phyloP scores from a whole-genome alignment of 2,329 filamentous ascomycete genomes.

The Helotiales sp. region DNA sequence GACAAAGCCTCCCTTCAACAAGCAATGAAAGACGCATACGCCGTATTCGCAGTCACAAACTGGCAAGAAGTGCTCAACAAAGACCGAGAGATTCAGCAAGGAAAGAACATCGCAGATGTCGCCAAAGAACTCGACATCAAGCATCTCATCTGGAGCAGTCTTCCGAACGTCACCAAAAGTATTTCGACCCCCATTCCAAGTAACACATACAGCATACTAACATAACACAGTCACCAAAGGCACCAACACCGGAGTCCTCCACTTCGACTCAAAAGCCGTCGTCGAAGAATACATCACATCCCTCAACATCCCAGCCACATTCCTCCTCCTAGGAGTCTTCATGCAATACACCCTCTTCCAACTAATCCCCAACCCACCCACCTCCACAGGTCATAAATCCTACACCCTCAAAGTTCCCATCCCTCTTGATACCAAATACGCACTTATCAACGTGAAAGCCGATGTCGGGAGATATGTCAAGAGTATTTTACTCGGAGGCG shows the following conservation, averaged over 20 bases:
- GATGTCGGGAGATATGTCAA: slow-evolving; percentile 33
- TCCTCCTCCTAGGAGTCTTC: slow-evolving; percentile 47
- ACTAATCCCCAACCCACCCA: slow-evolving; percentile 7
- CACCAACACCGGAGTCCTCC: slow-evolving; percentile 37
- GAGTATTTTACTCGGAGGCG: slow-evolving; percentile 23
- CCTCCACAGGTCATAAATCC: slow-evolving; percentile 11
- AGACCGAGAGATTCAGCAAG: slow-evolving; percentile 31
- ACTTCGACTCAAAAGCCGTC: slow-evolving; percentile 37
- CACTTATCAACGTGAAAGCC: slow-evolving; percentile 28
- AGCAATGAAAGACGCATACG: slow-evolving; percentile 22
- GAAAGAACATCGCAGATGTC: slow-evolving; percentile 37
- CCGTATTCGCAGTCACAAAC: slow-evolving; percentile 26
- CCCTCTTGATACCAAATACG: slow-evolving; percentile 17
- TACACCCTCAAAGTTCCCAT: slow-evolving; percentile 23
- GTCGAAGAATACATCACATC: slow-evolving; percentile 36
- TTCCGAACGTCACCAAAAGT: slow-evolving; percentile 41
- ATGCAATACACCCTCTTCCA: slow-evolving; percentile 33
- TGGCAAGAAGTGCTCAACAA: slow-evolving; percentile 34
- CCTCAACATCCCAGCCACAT: slow-evolving; percentile 43
- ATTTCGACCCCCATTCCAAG: too few relatives aligned
- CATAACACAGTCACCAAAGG: slow-evolving; percentile 36
- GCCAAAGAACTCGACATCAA: slow-evolving; percentile 41
- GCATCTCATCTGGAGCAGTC: slow-evolving; percentile 45
- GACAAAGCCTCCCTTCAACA: slow-evolving; percentile 39
- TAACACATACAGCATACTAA: slow-evolving; percentile 36